These are phyloP conservation scores for Ophiostoma australiae DNA, from an alignment of 2,329 filamentous ascomycete genomes.

Conservation along the genomic window DNA sequence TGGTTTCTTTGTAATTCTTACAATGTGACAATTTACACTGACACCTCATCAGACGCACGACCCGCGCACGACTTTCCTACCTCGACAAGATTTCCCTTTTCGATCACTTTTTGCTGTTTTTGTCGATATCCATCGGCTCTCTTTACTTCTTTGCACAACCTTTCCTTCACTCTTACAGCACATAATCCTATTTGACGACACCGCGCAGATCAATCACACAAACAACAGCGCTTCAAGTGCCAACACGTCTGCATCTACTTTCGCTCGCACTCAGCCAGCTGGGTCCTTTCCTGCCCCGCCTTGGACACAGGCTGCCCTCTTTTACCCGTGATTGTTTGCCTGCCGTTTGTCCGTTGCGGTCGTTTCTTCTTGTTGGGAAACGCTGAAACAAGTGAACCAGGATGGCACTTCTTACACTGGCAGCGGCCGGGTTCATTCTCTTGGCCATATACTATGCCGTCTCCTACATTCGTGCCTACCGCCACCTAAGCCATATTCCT, in stretches of 20 bases:
- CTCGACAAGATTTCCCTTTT: slow-evolving; percentile 9
- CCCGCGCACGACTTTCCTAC: background rate
- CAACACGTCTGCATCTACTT: background rate
- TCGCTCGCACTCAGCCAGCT: background rate
- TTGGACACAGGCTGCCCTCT: background rate
- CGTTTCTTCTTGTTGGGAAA: background rate
- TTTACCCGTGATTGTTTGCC: background rate
- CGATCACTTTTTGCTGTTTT: slow-evolving; percentile 13
- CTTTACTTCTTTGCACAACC: background rate
- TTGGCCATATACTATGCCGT: slow-evolving; percentile 11
- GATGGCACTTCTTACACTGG: slow-evolving; percentile 12
- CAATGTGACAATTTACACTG: background rate
- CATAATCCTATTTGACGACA: background rate
- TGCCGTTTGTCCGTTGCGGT: background rate
- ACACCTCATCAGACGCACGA: background rate
- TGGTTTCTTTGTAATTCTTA: background rate
- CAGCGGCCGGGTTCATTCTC: slow-evolving; percentile 1
- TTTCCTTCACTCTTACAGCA: background rate
- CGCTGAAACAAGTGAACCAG: background rate
- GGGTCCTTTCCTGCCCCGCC: background rate
- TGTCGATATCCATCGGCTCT: background rate
- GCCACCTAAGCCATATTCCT: slow-evolving; percentile 31
- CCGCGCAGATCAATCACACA: background rate
- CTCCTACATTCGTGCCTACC: slow-evolving; percentile 14
- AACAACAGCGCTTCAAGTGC: background rate